Evolutionary conservation across 768 basidiomycete genomes (phyloP), one percentile per base, ranked within the genome.

Genomic region (Termitomyces heimii): DNA sequence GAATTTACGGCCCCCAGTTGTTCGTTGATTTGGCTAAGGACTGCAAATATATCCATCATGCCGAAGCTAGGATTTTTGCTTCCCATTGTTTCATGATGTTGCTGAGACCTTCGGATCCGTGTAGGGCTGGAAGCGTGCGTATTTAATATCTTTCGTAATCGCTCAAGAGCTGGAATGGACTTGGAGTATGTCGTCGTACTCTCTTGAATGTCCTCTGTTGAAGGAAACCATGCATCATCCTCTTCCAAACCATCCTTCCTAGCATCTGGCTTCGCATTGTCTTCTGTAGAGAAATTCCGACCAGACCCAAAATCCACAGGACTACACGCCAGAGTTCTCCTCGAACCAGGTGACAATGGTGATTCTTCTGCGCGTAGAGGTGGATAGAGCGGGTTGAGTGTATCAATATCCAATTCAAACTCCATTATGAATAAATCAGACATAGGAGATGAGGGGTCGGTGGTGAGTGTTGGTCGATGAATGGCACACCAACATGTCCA

Each of bases 41-140:
- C 81, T 0, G 85, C 83, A 59, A 94, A 88, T 1, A 92, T 79
- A 64, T 92, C 89, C 86, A 90, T 87, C 73, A 88, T 88, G 8
- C 83, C 82, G 0, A 80, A 73, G 12, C 71, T 71, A 5, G 67
- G 68, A 9, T 56, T 37, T 22, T 48, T 31, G 12, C 53, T 59
- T 7, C 60, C 65, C 3, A 61, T 55, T 2, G 58, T 53, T 5
- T 28, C 48, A 5, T 63, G 65, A 8, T 65, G 57, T n/a, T 64
- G 60, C 9, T 61, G 57, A n/a, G n/a, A 54, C 29, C 52, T 57
- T 45, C 42, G 46, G 32, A 31, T 13, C 52, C 42, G 8, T 53
- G 61, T 18, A 54, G 34, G 26, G 29, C 20, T n/a, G 13, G 47
- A 8, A 39, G 58, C 40, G 5, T 71, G 58, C 29, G 57, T 48